Evolutionary conservation across 2,329 filamentous ascomycete genomes (phyloP).

Genomic region (Chalara sp.): DNA sequence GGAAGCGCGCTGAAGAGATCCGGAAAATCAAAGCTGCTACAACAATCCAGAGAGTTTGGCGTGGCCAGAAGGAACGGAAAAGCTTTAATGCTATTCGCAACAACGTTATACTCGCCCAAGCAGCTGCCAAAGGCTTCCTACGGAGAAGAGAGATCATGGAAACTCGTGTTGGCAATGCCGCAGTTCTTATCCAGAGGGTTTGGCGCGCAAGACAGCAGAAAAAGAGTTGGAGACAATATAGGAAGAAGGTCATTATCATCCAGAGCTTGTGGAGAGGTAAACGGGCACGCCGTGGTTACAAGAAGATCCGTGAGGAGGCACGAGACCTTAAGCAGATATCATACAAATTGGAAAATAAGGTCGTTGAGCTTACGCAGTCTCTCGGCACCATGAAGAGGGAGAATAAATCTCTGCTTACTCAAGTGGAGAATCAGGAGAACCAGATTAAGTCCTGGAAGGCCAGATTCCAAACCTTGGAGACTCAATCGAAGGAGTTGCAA

Average conservation of each 20-base stretch:
- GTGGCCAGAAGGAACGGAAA: conserved; percentile 84
- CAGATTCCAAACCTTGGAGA: conserved; percentile 83
- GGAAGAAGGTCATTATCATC: conserved; percentile 80
- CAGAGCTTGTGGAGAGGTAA: conserved; percentile 92
- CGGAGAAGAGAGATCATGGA: conserved; percentile 89
- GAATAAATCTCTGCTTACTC: conserved; percentile 81
- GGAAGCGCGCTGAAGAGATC: conserved; percentile 71
- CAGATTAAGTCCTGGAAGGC: conserved; percentile 96
- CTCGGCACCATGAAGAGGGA: conserved; percentile 87
- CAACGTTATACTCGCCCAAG: conserved; percentile 83
- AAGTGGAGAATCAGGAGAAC: conserved; percentile 92
- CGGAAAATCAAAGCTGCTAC: conserved; percentile 82
- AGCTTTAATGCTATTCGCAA: conserved; percentile 70
- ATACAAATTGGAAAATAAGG: conserved; percentile 99
- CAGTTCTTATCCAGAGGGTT: conserved; percentile 79
- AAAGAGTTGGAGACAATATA: conserved; percentile 78
- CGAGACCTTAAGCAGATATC: conserved; percentile 99
- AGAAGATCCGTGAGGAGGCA: conserved; percentile 86
- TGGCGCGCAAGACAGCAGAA: conserved; percentile 80
- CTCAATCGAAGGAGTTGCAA: conserved; percentile 87
- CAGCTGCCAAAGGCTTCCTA: conserved; percentile 85
- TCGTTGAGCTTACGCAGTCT: conserved; percentile 93
- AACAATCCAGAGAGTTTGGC: conserved; percentile 92
- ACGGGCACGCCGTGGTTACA: conserved; percentile 75
- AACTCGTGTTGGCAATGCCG: conserved; percentile 87